Evolutionary conservation across 1,139 yeast genomes (phyloP).

Genomic region (Geotrichum carabidarum): DNA sequence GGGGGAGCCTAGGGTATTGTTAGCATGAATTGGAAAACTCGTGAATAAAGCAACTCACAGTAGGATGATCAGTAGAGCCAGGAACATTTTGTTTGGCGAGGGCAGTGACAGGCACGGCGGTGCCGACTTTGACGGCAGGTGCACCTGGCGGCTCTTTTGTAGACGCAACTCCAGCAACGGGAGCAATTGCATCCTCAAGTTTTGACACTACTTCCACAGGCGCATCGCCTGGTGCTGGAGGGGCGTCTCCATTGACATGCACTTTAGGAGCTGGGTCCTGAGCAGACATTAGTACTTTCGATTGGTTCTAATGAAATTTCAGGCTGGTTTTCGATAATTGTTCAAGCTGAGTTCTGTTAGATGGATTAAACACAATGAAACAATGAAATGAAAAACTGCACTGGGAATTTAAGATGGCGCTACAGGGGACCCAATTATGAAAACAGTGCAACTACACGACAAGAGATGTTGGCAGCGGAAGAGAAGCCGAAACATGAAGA

Average conservation of each 20-base stretch:
- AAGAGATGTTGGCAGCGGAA: too few species aligned
- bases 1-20: not conserved
- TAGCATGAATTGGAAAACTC: not conserved
- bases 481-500: too few species aligned
- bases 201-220: slow-evolving; percentile 13
- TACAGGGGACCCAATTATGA: too few species aligned
- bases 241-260: slow-evolving; percentile 7
- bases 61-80: slow-evolving; percentile 23
- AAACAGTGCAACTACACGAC: too few species aligned
- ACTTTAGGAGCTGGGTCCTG: not conserved
- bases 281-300: slow-evolving; percentile 8
- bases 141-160: slow-evolving; percentile 29
- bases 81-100: slow-evolving; percentile 27
- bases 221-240: slow-evolving; percentile 13
- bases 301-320: not conserved
- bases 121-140: slow-evolving; percentile 28
- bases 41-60: not conserved
- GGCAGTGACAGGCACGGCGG: slow-evolving; percentile 32
- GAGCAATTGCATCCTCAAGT: slow-evolving; percentile 13
- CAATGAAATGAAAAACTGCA: too few species aligned
- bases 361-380: not conserved
- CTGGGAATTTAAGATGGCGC: too few species aligned
- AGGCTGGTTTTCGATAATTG: not conserved
- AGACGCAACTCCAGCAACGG: slow-evolving; percentile 29
- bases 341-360: not conserved